These are phyloP conservation scores for Geranium rotundifolium DNA, from an alignment of 345 rosid genomes.

Conservation along the genomic window DNA sequence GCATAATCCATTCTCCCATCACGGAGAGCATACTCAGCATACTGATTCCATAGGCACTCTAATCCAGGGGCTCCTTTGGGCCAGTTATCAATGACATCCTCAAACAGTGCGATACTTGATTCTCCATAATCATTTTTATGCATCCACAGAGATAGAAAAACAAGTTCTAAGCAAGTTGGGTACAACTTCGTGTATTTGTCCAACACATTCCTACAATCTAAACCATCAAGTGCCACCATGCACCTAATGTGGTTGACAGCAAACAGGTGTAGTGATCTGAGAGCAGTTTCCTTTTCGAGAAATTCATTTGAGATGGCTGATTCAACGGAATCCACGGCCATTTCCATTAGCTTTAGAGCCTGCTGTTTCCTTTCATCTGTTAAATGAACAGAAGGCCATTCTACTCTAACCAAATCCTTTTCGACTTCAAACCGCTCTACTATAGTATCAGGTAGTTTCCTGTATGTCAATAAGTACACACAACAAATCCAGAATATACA, in stretches of 20 bases:
- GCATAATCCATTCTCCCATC: constrained; percentile 37
- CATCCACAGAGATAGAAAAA: constrained; percentile 49
- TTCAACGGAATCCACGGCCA: constrained; percentile 32
- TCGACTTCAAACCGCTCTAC: constrained; percentile 60
- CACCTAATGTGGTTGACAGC: constrained; percentile 55
- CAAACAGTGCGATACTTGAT: constrained; percentile 38
- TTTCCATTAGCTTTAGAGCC: constrained; percentile 40
- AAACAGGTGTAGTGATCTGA: constrained; percentile 36
- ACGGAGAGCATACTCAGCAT: constrained; percentile 53
- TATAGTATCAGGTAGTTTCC: constrained; percentile 79
- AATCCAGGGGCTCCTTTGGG: constrained; percentile 53
- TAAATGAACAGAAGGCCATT: constrained; percentile 63
- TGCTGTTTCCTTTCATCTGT: constrained; percentile 39
- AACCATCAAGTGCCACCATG: constrained; percentile 41
- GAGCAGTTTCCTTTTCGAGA: constrained; percentile 13
- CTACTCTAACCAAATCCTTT: constrained; percentile 55
- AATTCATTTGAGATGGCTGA: constrained; percentile 17
- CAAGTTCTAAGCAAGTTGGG: constrained; percentile 63
- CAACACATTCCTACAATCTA: constrained; percentile 35
- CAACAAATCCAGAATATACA: constrained; percentile 98
- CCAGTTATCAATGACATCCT: constrained; percentile 54
- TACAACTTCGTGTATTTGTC: constrained; percentile 38
- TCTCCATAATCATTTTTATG: constrained; percentile 25
- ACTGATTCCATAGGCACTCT: constrained; percentile 90
- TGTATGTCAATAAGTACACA: constrained; percentile 92